These are phyloP conservation scores for Parasarocladium wereldwijsianum DNA, from an alignment of 2,329 filamentous ascomycete genomes.

Conservation along the genomic window DNA sequence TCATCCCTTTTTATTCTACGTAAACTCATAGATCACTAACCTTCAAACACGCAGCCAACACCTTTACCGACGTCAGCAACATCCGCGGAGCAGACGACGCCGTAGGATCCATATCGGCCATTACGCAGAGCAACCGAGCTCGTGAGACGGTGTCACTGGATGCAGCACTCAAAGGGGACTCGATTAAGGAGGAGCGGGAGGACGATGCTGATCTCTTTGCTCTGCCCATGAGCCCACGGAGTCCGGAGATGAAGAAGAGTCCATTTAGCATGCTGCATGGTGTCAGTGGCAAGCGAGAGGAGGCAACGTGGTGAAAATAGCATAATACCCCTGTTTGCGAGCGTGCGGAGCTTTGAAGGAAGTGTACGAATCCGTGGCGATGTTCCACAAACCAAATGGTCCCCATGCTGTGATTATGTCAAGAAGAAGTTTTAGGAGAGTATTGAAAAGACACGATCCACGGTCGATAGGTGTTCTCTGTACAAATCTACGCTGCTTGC, in stretches of 20 bases:
- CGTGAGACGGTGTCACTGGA: conserved; percentile 16
- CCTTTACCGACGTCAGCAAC: conserved; percentile 16
- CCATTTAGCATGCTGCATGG: conserved; percentile 53
- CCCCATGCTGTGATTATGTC: no score
- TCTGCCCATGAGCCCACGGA: conserved; percentile 71
- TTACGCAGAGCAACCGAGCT: conserved; percentile 13
- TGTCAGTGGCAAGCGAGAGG: no score
- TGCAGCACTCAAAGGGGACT: conserved; percentile 14
- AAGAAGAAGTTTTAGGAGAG: no score
- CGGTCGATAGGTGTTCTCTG: no score
- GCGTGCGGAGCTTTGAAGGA: no score
- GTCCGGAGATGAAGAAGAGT: conserved; percentile 72
- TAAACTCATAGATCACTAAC: conserved; percentile 4
- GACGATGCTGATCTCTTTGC: conserved; percentile 72
- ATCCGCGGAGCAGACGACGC: conserved; percentile 18
- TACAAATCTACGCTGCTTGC: no score
- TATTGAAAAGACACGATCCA: no score
- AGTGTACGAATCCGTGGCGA: no score
- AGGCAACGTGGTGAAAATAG: no score
- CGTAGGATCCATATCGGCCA: conserved; percentile 19
- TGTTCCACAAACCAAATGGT: no score
- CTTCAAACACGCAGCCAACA: conserved; percentile 15
- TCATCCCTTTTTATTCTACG: conserved; percentile 8
- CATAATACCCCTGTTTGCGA: no score
- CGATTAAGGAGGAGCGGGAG: conserved; percentile 10